Percentiles rank a stretch among this genome's conserved stretches.
phyloP scores from a whole-genome alignment of 805 yeast species.

The Myxozyma udenii region DNA sequence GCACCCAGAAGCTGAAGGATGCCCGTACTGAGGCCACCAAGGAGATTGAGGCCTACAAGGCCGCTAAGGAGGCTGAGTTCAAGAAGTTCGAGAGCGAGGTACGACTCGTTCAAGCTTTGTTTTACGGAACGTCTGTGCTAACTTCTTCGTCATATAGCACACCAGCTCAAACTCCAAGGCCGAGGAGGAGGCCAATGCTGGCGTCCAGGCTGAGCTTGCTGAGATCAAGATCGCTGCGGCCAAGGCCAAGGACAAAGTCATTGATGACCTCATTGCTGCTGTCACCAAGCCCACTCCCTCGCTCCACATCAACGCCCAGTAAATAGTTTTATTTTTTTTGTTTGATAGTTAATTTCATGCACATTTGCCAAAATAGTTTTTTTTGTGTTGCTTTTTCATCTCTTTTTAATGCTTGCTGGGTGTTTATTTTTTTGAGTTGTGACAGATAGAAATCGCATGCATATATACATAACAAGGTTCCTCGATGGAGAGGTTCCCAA shows the following conservation, averaged over 20 bases:
- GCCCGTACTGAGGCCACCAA: conserved; percentile 89
- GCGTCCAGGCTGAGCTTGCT: conserved; percentile 67
- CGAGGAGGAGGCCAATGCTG: conserved; percentile 72
- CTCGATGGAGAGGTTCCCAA: too few relatives aligned
- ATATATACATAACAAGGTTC: too few relatives aligned
- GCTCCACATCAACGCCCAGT: conserved; percentile 71
- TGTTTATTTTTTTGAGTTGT: too few relatives aligned
- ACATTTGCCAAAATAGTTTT: background rate
- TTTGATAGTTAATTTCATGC: too few relatives aligned
- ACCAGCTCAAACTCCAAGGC: conserved; percentile 72
- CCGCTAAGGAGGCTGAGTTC: conserved; percentile 78
- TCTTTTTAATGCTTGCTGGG: background rate
- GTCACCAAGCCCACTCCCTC: conserved; percentile 77
- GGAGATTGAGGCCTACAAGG: conserved; percentile 84
- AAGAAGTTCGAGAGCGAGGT: conserved; percentile 62
- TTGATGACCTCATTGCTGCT: conserved; percentile 73
- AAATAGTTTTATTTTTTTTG: background rate
- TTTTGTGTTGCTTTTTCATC: too few relatives aligned
- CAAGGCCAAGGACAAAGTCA: conserved; percentile 63
- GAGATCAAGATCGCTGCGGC: conserved; percentile 63
- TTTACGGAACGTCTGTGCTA: too few relatives aligned
- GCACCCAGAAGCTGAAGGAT: conserved; percentile 84
- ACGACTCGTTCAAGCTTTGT: conserved; percentile 30
- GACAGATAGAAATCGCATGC: too few relatives aligned
- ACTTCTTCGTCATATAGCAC: conserved; percentile 40